A percentile compares a stretch with the other conserved stretches of the same genome.
phyloP scores from a whole-genome alignment of 768 basidiomycete genomes.

The Pholiota microspora region DNA sequence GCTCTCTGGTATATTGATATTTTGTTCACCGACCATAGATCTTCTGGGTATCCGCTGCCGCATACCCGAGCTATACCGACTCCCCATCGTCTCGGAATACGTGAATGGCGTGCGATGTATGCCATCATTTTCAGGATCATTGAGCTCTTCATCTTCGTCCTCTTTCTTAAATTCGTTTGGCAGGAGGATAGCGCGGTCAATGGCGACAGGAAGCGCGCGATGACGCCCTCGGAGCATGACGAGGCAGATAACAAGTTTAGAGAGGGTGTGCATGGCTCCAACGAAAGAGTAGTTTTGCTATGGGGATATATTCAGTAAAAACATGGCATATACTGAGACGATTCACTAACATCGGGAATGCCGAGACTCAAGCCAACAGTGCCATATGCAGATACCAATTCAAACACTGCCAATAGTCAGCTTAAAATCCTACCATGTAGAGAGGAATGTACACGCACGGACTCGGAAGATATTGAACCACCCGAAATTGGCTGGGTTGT shows the following conservation, averaged over 20 bases:
- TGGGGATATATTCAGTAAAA: not conserved
- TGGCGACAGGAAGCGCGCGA: slow-evolving; percentile 83
- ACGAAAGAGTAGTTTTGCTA: slow-evolving; percentile 82
- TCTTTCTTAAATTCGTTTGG: slow-evolving; percentile 57
- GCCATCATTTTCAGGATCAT: not conserved
- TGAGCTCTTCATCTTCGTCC: slow-evolving; percentile 17
- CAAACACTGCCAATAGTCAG: slow-evolving; percentile 57
- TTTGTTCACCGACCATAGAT: slow-evolving; percentile 6
- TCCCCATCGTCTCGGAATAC: slow-evolving; percentile 17
- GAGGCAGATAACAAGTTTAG: slow-evolving; percentile 81
- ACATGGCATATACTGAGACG: not conserved
- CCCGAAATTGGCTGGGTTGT: slow-evolving; percentile 43
- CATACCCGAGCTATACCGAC: slow-evolving; percentile 11
- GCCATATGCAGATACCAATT: slow-evolving; percentile 85
- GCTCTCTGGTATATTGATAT: not conserved
- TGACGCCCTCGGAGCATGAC: slow-evolving; percentile 97
- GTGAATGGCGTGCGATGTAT: slow-evolving; percentile 5
- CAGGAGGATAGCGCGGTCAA: slow-evolving; percentile 83
- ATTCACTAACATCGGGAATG: slow-evolving; percentile 61
- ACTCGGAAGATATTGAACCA: slow-evolving; percentile 90
- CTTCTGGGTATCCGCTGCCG: slow-evolving; percentile 13
- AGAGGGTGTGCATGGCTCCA: slow-evolving; percentile 74
- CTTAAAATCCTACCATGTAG: not conserved
- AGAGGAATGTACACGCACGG: slow-evolving; percentile 41
- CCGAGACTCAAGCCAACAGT: slow-evolving; percentile 90